Conservation (phyloP, 2,329 filamentous ascomycete species). For the Aulographum hederae region DNA sequence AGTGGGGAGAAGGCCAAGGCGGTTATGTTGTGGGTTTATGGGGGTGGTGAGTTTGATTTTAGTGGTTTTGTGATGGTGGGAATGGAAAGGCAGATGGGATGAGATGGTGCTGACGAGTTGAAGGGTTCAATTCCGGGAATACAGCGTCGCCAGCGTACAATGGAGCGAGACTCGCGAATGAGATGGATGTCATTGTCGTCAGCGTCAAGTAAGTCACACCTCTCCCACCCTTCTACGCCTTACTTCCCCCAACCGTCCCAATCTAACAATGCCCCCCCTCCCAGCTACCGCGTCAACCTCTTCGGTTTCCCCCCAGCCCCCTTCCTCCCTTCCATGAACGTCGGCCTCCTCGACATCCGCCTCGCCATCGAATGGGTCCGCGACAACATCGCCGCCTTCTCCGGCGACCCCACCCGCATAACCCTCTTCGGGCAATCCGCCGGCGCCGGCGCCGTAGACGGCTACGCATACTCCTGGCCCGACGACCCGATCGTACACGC, state of each 20-base stretch:
- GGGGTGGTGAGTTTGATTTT: conserved; percentile 11
- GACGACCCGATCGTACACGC: conserved; percentile 6
- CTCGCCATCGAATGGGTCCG: too few species aligned
- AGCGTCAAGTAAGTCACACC: conserved; percentile 8
- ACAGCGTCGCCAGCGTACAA: conserved; percentile 10
- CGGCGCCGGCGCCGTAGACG: conserved; percentile 9
- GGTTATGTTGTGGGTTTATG: conserved; percentile 13
- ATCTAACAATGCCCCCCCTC: too few species aligned
- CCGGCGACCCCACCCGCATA: conserved; percentile 8
- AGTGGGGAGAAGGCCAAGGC: conserved; percentile 8
- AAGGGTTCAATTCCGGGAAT: conserved; percentile 9
- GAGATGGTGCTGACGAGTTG: too few species aligned
- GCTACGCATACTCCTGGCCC: conserved; percentile 6
- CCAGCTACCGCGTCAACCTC: conserved; percentile 6
- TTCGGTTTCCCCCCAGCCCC: conserved; percentile 6
- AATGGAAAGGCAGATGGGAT: too few species aligned
- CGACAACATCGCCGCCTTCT: conserved; percentile 7
- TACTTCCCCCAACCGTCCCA: neutral
- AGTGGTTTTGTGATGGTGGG: conserved; percentile 5
- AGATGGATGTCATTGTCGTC: conserved; percentile 14
- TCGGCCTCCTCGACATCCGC: conserved; percentile 9
- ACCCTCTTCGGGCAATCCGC: conserved; percentile 11
- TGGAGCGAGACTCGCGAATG: conserved; percentile 12
- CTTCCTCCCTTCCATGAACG: conserved; percentile 2
- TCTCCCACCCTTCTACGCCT: neutral